Evolutionary conservation across 805 yeast genomes (phyloP).

Genomic region (Kazachstania taianensis): DNA sequence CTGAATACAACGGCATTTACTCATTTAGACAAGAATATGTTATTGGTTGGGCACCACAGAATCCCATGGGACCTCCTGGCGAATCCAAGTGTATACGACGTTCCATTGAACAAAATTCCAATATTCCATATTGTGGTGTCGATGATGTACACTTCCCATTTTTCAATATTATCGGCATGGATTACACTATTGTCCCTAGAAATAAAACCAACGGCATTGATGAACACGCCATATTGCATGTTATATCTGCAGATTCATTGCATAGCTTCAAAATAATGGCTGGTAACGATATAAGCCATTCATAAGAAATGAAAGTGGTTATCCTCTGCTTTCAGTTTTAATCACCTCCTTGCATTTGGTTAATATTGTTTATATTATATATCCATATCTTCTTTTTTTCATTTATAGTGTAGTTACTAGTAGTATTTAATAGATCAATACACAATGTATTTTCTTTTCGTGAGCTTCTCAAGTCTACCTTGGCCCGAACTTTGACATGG

Average conservation of each 20-base stretch:
- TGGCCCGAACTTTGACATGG: constrained; percentile 83
- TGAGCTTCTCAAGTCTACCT: constrained; percentile 38
- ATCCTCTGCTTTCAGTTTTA: no score
- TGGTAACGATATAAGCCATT: not conserved
- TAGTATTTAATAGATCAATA: no score
- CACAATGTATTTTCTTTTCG: not conserved
- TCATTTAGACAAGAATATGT: constrained; percentile 25
- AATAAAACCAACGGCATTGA: constrained; percentile 5
- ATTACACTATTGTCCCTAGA: constrained; percentile 13
- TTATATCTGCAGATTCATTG: constrained; percentile 1
- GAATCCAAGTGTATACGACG: constrained; percentile 8
- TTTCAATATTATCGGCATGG: constrained; percentile 15
- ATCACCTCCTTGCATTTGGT: no score
- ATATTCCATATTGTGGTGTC: constrained; percentile 6
- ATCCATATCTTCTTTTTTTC: no score
- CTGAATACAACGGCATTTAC: constrained; percentile 21
- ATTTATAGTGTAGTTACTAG: no score
- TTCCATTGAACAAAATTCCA: constrained; percentile 4
- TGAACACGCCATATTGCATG: constrained; percentile 13
- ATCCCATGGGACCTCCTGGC: constrained; percentile 6
- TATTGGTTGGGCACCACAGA: constrained; percentile 20
- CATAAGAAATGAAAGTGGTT: no score
- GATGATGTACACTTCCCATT: constrained; percentile 16
- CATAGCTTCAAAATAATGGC: constrained; percentile 5
- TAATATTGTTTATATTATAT: no score